Conservation (phyloP, 225 moss, liverwort and hornwort genomes). For the Physcomitrellopsis africana region DNA sequence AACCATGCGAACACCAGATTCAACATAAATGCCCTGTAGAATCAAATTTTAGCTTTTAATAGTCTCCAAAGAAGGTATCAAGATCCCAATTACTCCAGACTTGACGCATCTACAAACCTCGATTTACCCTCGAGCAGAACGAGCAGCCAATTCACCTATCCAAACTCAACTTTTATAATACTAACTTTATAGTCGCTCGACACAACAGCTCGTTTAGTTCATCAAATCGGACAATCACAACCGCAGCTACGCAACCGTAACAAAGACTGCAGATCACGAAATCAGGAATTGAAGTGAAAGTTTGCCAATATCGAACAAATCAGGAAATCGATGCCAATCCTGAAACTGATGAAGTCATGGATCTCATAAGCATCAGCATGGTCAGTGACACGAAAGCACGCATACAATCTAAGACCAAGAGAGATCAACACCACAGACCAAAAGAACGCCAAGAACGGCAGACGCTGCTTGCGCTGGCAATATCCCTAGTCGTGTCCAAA, state of each 20-base stretch:
- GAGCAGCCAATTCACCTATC: constrained; percentile 8
- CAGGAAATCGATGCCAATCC: neutral
- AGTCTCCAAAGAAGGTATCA: constrained; percentile 24
- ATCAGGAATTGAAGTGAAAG: neutral
- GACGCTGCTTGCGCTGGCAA: constrained; percentile 60
- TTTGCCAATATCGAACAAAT: neutral
- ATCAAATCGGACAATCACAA: constrained; percentile 11
- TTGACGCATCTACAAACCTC: constrained; percentile 19
- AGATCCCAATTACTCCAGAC: neutral
- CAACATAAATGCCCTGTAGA: neutral
- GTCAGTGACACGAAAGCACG: neutral
- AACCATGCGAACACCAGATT: neutral
- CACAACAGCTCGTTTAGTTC: neutral
- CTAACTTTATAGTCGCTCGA: neutral
- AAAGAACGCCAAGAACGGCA: constrained; percentile 69
- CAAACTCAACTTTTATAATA: neutral
- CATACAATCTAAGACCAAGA: neutral
- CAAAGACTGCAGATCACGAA: neutral
- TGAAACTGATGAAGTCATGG: neutral
- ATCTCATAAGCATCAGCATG: neutral
- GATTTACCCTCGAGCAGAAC: constrained; percentile 2
- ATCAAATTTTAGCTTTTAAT: neutral
- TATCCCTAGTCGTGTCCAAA: constrained; percentile 51
- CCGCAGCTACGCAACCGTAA: neutral
- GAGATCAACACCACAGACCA: constrained; percentile 41